phyloP scores from a whole-genome alignment of 2,329 filamentous ascomycete species.

The Ceratocystis huliohia region DNA sequence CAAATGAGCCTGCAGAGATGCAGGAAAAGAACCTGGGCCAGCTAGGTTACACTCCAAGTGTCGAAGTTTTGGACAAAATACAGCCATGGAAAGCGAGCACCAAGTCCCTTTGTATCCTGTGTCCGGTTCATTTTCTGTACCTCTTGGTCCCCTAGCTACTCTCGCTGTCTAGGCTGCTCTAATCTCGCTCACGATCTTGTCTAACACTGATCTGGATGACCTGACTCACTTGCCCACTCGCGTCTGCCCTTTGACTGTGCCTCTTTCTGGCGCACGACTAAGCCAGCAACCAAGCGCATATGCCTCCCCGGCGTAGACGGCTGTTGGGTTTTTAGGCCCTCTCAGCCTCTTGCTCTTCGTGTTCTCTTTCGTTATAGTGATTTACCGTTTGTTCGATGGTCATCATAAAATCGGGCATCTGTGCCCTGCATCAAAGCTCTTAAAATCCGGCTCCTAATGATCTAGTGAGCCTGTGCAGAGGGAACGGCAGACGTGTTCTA shows the following conservation, averaged over 20 bases:
- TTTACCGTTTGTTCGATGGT: not conserved
- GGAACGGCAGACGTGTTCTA: not conserved
- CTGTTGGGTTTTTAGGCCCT: not conserved
- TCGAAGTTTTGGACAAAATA: too few relatives aligned
- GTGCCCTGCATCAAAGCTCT: slow-evolving; percentile 7
- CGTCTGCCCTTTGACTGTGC: not conserved
- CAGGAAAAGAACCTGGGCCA: too few relatives aligned
- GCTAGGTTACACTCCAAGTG: too few relatives aligned
- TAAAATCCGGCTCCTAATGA: not conserved
- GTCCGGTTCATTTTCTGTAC: not conserved
- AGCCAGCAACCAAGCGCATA: not conserved
- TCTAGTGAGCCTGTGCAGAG: not conserved
- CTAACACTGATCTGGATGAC: not conserved
- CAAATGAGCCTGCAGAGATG: too few relatives aligned
- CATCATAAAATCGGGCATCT: slow-evolving; percentile 3
- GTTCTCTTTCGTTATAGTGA: not conserved
- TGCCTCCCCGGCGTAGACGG: not conserved
- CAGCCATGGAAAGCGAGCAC: not conserved
- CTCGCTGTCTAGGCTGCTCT: not conserved
- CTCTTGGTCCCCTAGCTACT: not conserved
- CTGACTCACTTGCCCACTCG: not conserved
- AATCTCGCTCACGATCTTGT: slow-evolving; percentile 7
- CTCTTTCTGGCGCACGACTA: not conserved
- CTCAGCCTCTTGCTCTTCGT: not conserved
- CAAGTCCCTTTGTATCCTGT: not conserved